Percentiles rank a stretch among this genome's conserved stretches.
Conservation (phyloP, 208 protist genomes). For the Leishmania lainsoni region DNA sequence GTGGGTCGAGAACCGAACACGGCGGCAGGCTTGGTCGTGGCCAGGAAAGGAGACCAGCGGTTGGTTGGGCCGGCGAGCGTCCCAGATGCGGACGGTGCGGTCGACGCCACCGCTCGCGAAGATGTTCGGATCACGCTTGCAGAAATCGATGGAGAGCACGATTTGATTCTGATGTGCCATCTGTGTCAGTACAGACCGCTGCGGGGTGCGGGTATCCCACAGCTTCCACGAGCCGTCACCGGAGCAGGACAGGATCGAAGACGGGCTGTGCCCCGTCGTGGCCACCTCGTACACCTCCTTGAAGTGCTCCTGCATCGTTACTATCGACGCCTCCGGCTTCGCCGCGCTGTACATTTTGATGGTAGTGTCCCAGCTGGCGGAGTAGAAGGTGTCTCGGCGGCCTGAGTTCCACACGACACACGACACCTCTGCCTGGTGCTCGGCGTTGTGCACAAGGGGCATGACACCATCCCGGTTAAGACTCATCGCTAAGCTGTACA, state of each 20-base stretch:
- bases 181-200: conserved; percentile 77
- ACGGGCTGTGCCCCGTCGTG: conserved; percentile 66
- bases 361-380: conserved; percentile 83
- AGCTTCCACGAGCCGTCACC: conserved; percentile 92
- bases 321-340: conserved; percentile 56
- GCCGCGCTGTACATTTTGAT: conserved; percentile 82
- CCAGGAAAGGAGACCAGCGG: conserved; percentile 80
- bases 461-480: conserved; percentile 78
- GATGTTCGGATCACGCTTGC: conserved; percentile 89
- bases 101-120: conserved; percentile 89
- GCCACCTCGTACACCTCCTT: conserved; percentile 93
- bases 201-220: conserved; percentile 79
- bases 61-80: conserved; percentile 73
- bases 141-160: conserved; percentile 91
- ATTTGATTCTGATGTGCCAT: conserved; percentile 85
- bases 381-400: conserved; percentile 77
- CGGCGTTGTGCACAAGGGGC: conserved; percentile 72
- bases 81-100: conserved; percentile 85
- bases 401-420: conserved; percentile 77
- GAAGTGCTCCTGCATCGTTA: conserved; percentile 81
- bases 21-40: conserved; percentile 87
- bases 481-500: conserved; percentile 79
- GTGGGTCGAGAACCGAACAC: conserved; percentile 85
- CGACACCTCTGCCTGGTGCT: conserved; percentile 85
- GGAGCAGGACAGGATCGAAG: conserved; percentile 86